These are phyloP conservation scores for Bipolaris oryzae DNA, from an alignment of 2,329 filamentous ascomycete genomes.

Conservation along the genomic window DNA sequence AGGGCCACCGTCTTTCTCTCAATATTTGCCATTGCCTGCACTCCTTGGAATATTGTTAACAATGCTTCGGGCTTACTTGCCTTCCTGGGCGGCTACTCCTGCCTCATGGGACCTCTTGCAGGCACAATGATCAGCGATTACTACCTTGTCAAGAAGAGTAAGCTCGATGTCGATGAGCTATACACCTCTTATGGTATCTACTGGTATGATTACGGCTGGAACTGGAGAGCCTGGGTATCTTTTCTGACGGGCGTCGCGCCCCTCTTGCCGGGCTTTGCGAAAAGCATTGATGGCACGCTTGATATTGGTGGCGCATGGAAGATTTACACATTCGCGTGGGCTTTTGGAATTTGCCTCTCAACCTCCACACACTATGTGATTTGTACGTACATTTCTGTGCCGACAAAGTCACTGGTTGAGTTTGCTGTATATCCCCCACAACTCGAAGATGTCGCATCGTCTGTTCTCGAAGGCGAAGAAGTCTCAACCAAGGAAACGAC, in stretches of 20 bases:
- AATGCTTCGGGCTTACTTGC: slow-evolving; percentile 44
- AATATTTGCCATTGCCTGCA: slow-evolving; percentile 43
- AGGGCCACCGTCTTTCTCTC: slow-evolving; percentile 44
- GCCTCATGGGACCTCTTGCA: slow-evolving; percentile 46
- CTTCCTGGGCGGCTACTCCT: slow-evolving; percentile 46
- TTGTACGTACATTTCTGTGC: slow-evolving; percentile 49
- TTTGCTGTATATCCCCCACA: slow-evolving; percentile 48
- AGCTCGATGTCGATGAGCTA: slow-evolving; percentile 43
- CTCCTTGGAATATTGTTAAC: slow-evolving; percentile 48
- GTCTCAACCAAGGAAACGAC: slow-evolving; percentile 24
- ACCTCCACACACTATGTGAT: slow-evolving; percentile 49
- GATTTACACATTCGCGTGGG: slow-evolving; percentile 52
- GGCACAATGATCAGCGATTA: slow-evolving; percentile 46
- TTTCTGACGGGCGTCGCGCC: slow-evolving; percentile 42
- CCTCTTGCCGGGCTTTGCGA: slow-evolving; percentile 49
- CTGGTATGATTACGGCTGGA: slow-evolving; percentile 42
- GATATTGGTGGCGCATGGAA: slow-evolving; percentile 51
- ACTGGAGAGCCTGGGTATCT: slow-evolving; percentile 44
- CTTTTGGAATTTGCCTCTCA: slow-evolving; percentile 50
- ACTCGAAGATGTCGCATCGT: slow-evolving; percentile 33
- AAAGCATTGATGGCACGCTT: slow-evolving; percentile 46
- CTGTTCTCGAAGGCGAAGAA: slow-evolving; percentile 32
- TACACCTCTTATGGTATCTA: slow-evolving; percentile 43
- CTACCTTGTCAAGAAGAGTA: slow-evolving; percentile 45
- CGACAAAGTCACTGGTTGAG: slow-evolving; percentile 42